These are phyloP conservation scores for Zangia roseola DNA, from an alignment of 768 basidiomycete genomes.

Conservation along the genomic window DNA sequence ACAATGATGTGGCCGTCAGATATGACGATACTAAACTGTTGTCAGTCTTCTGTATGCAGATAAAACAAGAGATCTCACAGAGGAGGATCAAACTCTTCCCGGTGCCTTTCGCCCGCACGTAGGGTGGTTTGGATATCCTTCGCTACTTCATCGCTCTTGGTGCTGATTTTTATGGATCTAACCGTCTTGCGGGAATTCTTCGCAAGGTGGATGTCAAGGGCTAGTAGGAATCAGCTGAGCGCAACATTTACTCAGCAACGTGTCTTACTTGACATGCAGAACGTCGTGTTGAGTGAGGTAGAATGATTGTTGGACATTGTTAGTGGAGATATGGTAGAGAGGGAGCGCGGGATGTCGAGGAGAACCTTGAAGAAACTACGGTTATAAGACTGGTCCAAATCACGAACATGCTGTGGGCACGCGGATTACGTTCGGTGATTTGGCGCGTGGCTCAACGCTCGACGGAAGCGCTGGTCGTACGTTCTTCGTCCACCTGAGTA, in stretches of 20 bases:
- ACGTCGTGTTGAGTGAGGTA: neutral
- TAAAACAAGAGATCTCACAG: constrained; percentile 2
- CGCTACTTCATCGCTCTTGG: neutral
- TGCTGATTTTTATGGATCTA: neutral
- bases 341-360: no score
- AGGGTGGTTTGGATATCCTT: neutral
- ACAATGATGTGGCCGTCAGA: neutral
- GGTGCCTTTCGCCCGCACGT: neutral
- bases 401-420: no score
- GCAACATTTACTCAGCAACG: neutral
- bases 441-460: no score
- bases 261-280: constrained; percentile 6
- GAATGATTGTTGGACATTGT: no score
- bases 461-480: no score
- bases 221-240: neutral
- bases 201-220: constrained; percentile 2
- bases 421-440: no score
- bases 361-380: no score
- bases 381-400: no score
- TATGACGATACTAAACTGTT: constrained; percentile 1
- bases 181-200: constrained; percentile 7
- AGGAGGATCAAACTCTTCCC: neutral
- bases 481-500: no score
- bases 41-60: neutral
- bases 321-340: no score